Base-by-base conservation (phyloP, 169 alveolate genomes). In the Toxoplasma gondii region DNA sequence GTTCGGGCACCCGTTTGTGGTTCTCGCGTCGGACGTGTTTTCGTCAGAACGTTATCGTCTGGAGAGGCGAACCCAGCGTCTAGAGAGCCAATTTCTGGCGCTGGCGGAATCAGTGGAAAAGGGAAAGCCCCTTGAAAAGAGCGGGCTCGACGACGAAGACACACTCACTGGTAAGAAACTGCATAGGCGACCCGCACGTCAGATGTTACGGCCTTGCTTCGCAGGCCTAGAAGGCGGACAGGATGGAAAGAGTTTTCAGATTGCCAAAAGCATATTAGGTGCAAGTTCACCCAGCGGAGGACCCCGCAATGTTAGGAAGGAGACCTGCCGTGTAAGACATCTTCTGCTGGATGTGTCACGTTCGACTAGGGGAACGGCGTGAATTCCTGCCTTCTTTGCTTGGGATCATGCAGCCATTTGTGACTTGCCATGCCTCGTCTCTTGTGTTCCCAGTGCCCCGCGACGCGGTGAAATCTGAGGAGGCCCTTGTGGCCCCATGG, bases 401-500 rank as follows among this genome's bases (percentile, higher is more conserved):
- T 17, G 58, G 27, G 22, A 49, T 5, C 27, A 0, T 49, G 58
- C 16, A 49, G 1, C 22, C 0, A 0, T 17, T 9, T 49, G 58
- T 49, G 41, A 0, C 41, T 49, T 49, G 12, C 58, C 4, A 9
- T 49, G 58, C 58, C 27, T 49, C 22, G 58, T 17, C 58, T 49
- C 27, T 12, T 49, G 22, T 49, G 22, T 17, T 17, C 58, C 22
- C 58, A 49, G 58, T 49, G 12, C 27, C 58, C 22, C 58, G 58
- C 58, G 58, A 49, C 58, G 58, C 58, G 22, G 22, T 49, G 1
- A 49, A 49, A 49, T 1, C 74, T 7, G 95, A 93, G 91, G 95
- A 93, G 81, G 95, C 97, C 86, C 96, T 97, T 64, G 96, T 97
- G 74, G 97, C 98, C 34, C 99, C 99, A 36, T 98, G 99, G 99